Base-by-base conservation (phyloP, 2,329 filamentous ascomycete species). In the Stagonosporopsis tanaceti region DNA sequence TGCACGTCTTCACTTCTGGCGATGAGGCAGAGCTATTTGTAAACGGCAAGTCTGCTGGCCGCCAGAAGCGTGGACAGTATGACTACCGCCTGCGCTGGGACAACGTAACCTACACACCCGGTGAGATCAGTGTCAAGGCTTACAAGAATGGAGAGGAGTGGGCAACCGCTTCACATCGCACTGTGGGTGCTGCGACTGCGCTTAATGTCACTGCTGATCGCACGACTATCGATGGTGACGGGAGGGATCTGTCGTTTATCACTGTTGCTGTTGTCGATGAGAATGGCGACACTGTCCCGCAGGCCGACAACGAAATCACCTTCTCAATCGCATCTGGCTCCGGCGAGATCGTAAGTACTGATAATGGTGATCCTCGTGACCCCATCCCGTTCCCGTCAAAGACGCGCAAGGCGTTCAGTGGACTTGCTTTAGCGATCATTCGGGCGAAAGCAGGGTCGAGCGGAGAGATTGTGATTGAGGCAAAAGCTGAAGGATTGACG, bases 71-170 rank as follows among this genome's bases (percentile, higher is more conserved):
- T 35, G 73, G 57, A 1, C 50, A 68, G 25, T 71, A 61, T 12
- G 64, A 72, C n/a, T 84, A 83, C 62, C 79, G 83, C n/a, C 80
- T 85, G 62, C 78, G 82, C 8, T 85, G 82, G 82, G 82, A 85
- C 62, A 70, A 81, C 1, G 78, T 85, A 2, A 68, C 69, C 2
- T 85, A 85, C 63, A 60, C 77, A 38, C 72, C 82, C 0, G 83
- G 83, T 6, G 76, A 82, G 42, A 57, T 85, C 30, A 68, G 62
- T 27, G 82, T 85, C 0, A 76, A 80, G 3, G 73, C 80, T 0
- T 84, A 80, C 66, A 83, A 82, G 68, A 70, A 78, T 34, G 82
- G 81, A 1, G 64, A 67, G 22, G 62, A 71, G 47, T 85, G 83
- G 83, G 82, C 81, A 1, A 71, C 66, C 1, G 77, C 76, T 8